These are phyloP conservation scores for Aspergillus asperescens DNA, from an alignment of 495 filamentous ascomycete genomes.

Conservation along the genomic window DNA sequence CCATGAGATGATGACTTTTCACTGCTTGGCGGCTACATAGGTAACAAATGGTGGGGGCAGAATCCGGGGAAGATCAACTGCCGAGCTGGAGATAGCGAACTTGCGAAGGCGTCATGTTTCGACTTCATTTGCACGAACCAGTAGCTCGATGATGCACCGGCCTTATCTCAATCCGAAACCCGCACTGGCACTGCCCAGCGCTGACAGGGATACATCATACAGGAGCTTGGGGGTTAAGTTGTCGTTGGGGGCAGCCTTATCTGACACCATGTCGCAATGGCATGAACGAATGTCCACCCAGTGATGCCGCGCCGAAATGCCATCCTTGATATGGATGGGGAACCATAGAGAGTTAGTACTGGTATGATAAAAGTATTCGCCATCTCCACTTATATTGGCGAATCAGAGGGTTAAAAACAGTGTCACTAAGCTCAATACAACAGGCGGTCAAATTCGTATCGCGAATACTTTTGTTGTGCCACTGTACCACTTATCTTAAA, in stretches of 20 bases:
- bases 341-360: no score
- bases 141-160: background rate
- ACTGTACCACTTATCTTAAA: conserved; percentile 2
- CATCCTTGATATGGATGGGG: background rate
- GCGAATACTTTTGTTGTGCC: no score
- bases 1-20: conserved; percentile 1
- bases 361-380: no score
- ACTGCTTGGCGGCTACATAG: conserved; percentile 18
- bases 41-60: conserved; percentile 18
- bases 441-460: no score
- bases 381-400: no score
- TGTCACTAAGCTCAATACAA: no score
- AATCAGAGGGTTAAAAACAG: no score
- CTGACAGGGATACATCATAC: background rate
- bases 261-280: background rate
- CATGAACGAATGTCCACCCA: background rate
- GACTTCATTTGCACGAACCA: background rate
- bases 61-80: conserved; percentile 1
- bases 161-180: background rate
- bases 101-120: background rate
- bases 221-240: no score
- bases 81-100: no score
- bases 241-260: background rate
- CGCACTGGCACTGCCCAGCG: background rate
- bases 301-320: background rate